phyloP scores from a whole-genome alignment of 345 rosid species.

The Lepidium africanum region DNA sequence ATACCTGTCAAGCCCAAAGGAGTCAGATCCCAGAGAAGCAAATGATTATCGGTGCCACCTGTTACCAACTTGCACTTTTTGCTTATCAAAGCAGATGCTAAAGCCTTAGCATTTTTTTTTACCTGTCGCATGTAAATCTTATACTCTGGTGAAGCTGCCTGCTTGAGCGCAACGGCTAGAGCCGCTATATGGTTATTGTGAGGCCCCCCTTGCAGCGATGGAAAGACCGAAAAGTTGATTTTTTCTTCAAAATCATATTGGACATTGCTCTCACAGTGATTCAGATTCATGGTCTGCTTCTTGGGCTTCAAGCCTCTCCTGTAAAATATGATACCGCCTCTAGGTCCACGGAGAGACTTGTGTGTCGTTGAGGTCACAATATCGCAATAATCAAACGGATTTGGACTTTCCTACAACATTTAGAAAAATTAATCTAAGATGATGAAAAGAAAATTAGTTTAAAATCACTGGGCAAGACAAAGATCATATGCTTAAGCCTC shows the following conservation, averaged over 20 bases:
- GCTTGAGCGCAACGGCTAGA: constrained; percentile 88
- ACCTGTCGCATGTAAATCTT: constrained; percentile 83
- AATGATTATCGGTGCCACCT: constrained; percentile 87
- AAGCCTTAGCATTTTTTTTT: constrained; percentile 75
- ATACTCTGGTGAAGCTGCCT: constrained; percentile 74
- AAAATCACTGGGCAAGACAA: neutral
- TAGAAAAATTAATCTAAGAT: constrained; percentile 14
- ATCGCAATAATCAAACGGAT: constrained; percentile 83
- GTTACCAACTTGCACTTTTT: constrained; percentile 78
- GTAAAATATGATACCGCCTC: constrained; percentile 86
- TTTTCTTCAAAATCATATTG: constrained; percentile 79
- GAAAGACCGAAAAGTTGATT: constrained; percentile 85
- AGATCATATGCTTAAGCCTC: neutral
- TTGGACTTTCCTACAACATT: constrained; percentile 49
- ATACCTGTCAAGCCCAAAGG: constrained; percentile 75
- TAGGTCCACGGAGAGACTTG: constrained; percentile 88
- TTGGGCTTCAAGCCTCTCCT: constrained; percentile 67
- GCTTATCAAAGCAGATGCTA: constrained; percentile 59
- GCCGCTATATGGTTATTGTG: constrained; percentile 98
- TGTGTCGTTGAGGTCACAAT: constrained; percentile 91
- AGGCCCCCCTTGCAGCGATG: constrained; percentile 89
- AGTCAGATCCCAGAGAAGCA: constrained; percentile 87
- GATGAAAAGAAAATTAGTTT: neutral
- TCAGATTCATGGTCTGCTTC: constrained; percentile 45
- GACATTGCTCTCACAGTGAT: constrained; percentile 48